A percentile compares a stretch with the other conserved stretches of the same genome.
phyloP scores from a whole-genome alignment of 148 eudicot genomes.

The Rhododendron simsii region DNA sequence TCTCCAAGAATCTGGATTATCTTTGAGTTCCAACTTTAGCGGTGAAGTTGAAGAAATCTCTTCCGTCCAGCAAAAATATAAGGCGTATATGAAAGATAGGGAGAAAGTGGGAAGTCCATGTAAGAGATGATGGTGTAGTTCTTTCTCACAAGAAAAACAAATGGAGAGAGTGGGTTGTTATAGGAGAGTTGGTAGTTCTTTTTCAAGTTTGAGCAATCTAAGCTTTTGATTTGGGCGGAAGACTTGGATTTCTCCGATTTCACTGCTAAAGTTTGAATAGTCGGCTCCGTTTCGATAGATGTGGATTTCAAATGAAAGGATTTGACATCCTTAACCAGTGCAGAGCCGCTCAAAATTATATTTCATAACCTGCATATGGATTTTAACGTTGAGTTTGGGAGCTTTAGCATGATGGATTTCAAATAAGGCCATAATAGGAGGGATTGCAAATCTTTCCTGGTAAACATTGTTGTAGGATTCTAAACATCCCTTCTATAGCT shows the following conservation, averaged over 20 bases:
- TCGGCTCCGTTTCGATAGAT: not conserved
- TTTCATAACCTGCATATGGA: not conserved
- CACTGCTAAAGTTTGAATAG: not conserved
- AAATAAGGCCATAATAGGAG: not conserved
- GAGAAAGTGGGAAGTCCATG: not conserved
- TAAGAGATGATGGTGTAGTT: not conserved
- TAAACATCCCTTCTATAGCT: not conserved
- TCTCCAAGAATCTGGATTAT: not conserved
- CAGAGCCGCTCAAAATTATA: not conserved
- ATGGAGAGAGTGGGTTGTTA: not conserved
- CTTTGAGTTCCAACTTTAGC: not conserved
- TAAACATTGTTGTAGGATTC: not conserved
- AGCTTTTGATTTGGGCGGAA: not conserved
- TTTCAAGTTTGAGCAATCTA: not conserved
- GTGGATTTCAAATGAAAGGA: not conserved
- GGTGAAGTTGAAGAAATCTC: not conserved
- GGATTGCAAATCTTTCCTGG: not conserved
- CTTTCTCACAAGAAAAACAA: not conserved
- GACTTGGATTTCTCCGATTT: not conserved
- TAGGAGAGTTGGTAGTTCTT: not conserved
- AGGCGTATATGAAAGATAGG: not conserved
- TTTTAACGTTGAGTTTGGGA: not conserved
- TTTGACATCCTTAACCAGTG: not conserved
- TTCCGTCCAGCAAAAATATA: not conserved
- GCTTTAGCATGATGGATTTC: not conserved